Evolutionary conservation across 1,284 basidiomycete species (phyloP), one percentile per base, ranked within the genome.

Genomic region (Ustilago bromivora): DNA sequence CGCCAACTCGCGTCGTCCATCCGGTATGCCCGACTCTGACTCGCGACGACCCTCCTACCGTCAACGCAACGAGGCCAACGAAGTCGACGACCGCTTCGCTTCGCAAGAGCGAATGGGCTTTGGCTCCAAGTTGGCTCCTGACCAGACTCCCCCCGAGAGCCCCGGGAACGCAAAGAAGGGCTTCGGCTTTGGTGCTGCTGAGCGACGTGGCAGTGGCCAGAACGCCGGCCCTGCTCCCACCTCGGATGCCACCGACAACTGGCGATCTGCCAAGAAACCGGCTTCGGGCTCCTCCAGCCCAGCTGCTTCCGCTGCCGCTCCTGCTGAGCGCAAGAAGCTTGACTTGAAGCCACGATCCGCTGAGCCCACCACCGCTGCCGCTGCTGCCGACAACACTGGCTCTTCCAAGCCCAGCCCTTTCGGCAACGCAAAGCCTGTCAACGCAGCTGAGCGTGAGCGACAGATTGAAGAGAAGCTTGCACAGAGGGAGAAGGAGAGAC

Each of bases 391-490:
- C 1, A 92, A 92, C 6, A 91, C 92, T 5, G 92, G 31, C 55
- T 69, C 84, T 23, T 40, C 84, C 35, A 76, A 86, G 58, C 59
- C 88, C 17, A 87, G 90, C 84, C 95, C 96, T 2, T 98, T 98
- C 85, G 96, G 96, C 65, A 89, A 90, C 59, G 96, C 96, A 47
- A 94, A 93, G 82, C 95, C 96, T 13, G 92, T 98, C 38, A 94
- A 98, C 86, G 91, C 92, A 9, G 88, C 92, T 23, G 88, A 90
- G 3, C 91, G 91, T 63, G 95, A 98, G 84, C 90, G 90, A 60
- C 92, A 91, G 84, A 91, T 94, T 11, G 86, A 90, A 34, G 90
- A 92, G 57, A 78, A 77, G 65, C 72, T 85, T 36, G 61, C 66
- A n/a, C 71, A 80, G 57, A 62, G 74, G 31, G 81, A 84, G 43